Percentiles rank a stretch among this genome's conserved stretches.
Evolutionary conservation across 176 grass and related monocot species (phyloP).

Genomic region (Bonia amplexicaulis): DNA sequence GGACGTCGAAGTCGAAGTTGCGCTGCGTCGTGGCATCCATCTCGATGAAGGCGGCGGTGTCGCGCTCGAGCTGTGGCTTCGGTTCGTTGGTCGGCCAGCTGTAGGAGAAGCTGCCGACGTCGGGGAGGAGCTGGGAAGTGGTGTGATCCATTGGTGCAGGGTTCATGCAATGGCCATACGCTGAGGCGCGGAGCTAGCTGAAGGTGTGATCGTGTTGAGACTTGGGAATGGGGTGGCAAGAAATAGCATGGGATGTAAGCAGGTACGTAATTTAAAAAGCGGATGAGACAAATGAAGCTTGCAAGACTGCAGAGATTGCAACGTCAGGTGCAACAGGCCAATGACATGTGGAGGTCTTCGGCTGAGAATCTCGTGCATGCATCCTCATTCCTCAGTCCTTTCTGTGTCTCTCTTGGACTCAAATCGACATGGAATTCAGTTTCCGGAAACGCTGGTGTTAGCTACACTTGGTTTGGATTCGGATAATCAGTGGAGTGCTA

Average conservation of each 20-base stretch:
- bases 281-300: too few relatives aligned
- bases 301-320: background rate
- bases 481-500: too few relatives aligned
- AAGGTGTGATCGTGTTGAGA: background rate
- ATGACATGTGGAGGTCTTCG: too few relatives aligned
- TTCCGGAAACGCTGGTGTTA: background rate
- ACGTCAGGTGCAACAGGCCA: background rate
- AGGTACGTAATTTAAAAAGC: too few relatives aligned
- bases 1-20: conserved; percentile 28
- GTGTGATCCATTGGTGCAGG: conserved; percentile 25
- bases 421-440: background rate
- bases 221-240: background rate
- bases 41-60: background rate
- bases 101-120: conserved; percentile 47
- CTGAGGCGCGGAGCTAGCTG: background rate
- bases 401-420: too few relatives aligned
- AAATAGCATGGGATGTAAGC: background rate
- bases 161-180: background rate
- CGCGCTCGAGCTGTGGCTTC: background rate
- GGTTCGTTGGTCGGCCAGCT: conserved; percentile 43
- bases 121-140: background rate
- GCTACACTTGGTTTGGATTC: too few relatives aligned
- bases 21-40: background rate
- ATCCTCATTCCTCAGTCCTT: too few relatives aligned
- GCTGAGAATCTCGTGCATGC: background rate